phyloP scores from a whole-genome alignment of 768 basidiomycete genomes.

The Kockovaella imperatae region DNA sequence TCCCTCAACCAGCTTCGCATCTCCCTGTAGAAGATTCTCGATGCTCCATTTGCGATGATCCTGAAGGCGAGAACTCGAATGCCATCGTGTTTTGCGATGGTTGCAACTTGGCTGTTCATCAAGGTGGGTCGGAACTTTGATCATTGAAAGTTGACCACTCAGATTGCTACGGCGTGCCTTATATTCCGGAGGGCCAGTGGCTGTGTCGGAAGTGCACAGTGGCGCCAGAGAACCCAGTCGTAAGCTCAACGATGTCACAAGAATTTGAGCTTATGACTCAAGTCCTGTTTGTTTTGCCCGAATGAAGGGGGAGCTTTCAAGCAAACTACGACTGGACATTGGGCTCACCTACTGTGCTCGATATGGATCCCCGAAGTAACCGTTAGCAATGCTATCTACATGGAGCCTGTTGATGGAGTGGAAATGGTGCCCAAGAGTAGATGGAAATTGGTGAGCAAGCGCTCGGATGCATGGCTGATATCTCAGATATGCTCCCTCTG shows the following conservation, averaged over 20 bases:
- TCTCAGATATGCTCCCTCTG: constrained; percentile 60
- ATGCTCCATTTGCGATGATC: constrained; percentile 95
- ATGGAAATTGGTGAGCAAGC: constrained; percentile 76
- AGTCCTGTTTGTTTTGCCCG: constrained; percentile 94
- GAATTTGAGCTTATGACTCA: constrained; percentile 8
- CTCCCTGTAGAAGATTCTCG: constrained; percentile 92
- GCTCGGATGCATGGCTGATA: not conserved
- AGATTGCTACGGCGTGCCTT: constrained; percentile 99
- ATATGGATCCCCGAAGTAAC: constrained; percentile 95
- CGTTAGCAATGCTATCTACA: constrained; percentile 88
- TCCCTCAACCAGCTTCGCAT: constrained; percentile 78
- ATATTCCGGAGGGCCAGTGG: constrained; percentile 99
- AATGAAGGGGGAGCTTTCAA: constrained; percentile 98
- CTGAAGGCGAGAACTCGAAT: constrained; percentile 96
- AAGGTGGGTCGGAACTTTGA: constrained; percentile 55
- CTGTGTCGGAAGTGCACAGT: constrained; percentile 97
- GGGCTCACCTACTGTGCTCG: constrained; percentile 93
- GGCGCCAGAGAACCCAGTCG: constrained; percentile 91
- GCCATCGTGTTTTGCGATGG: constrained; percentile 99
- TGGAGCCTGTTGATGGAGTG: constrained; percentile 92
- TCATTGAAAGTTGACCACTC: not conserved
- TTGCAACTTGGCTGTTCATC: constrained; percentile 98
- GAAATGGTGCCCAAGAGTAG: constrained; percentile 80
- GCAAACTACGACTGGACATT: constrained; percentile 82
- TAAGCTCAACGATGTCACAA: constrained; percentile 46